Conservation (phyloP, 352 stramenopile genomes). For the Phytophthora lateralis region DNA sequence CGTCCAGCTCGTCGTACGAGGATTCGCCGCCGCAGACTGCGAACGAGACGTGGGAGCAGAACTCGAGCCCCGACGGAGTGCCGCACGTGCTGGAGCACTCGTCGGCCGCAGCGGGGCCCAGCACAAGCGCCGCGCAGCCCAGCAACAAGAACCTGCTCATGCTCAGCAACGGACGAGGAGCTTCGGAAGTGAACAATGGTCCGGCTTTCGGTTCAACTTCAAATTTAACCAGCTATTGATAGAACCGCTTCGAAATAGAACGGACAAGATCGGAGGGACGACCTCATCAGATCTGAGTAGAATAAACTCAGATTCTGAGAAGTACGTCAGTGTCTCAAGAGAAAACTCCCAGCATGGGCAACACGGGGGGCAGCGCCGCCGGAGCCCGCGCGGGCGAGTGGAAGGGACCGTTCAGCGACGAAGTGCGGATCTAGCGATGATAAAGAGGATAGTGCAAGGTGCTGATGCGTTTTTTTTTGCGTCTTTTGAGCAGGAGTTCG, state of each 20-base stretch:
- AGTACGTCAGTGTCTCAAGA: constrained; percentile 17
- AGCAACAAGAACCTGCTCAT: constrained; percentile 17
- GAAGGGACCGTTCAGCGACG: constrained; percentile 86
- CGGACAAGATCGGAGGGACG: not conserved
- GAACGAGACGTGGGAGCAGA: constrained; percentile 85
- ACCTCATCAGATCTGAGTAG: not conserved
- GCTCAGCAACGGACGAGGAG: constrained; percentile 15
- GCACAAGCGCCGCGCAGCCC: constrained; percentile 12
- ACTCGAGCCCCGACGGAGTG: constrained; percentile 68
- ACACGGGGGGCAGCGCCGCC: constrained; percentile 25
- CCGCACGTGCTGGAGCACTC: constrained; percentile 82
- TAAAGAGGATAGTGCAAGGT: not conserved
- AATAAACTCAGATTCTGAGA: constrained; percentile 2
- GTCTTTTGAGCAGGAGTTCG: constrained; percentile 57
- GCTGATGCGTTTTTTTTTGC: not conserved
- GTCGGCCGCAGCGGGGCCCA: constrained; percentile 22
- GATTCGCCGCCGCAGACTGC: constrained; percentile 60
- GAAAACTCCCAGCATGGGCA: constrained; percentile 42
- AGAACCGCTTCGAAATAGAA: constrained; percentile 2
- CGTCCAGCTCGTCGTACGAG: constrained; percentile 70
- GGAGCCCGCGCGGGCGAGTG: constrained; percentile 37
- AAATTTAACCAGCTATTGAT: constrained; percentile 1
- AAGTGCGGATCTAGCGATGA: constrained; percentile 33
- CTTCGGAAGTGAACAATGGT: constrained; percentile 19
- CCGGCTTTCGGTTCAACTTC: constrained; percentile 9